A percentile compares a stretch with the other conserved stretches of the same genome.
These are phyloP conservation scores for Populus hybrid DNA, from an alignment of 441 rosid genomes.

Conservation along the genomic window DNA sequence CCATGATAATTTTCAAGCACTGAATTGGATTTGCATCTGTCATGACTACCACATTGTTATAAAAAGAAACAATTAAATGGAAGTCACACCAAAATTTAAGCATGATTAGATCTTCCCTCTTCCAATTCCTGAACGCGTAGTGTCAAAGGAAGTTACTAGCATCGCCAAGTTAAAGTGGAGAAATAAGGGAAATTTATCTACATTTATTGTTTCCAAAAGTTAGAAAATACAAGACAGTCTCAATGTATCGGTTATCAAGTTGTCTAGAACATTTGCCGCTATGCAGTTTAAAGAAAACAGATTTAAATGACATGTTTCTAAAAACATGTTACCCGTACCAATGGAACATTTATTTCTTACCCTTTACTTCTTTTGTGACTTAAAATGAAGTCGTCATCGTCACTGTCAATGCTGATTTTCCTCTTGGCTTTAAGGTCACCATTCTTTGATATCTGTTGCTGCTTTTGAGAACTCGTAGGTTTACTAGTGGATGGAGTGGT, in stretches of 20 bases:
- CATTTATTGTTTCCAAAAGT: slow-evolving; percentile 29
- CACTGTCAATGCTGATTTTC: slow-evolving; percentile 42
- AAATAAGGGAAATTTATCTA: slow-evolving; percentile 14
- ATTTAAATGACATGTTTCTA: slow-evolving; percentile 20
- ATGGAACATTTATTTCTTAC: slow-evolving; percentile 35
- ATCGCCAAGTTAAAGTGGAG: slow-evolving; percentile 4
- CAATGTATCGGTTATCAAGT: slow-evolving; percentile 10
- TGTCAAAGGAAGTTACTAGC: slow-evolving; percentile 2
- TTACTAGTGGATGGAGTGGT: slow-evolving; percentile 36
- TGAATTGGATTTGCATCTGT: too few species aligned
- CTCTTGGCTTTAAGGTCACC: slow-evolving; percentile 65
- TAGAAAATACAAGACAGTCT: slow-evolving; percentile 29
- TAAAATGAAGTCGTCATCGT: slow-evolving; percentile 45
- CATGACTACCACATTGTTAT: too few species aligned
- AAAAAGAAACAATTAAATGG: too few species aligned
- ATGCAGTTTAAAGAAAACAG: slow-evolving; percentile 18
- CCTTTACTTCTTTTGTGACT: slow-evolving; percentile 72
- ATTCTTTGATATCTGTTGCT: slow-evolving; percentile 51
- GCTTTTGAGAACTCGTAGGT: slow-evolving; percentile 62
- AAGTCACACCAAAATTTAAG: background rate
- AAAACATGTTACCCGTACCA: slow-evolving; percentile 11
- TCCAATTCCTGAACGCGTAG: background rate
- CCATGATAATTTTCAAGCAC: too few species aligned
- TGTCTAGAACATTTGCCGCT: slow-evolving; percentile 13
- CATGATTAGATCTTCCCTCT: background rate